phyloP scores from a whole-genome alignment of 1,284 basidiomycete genomes.

The Ganoderma boninense region DNA sequence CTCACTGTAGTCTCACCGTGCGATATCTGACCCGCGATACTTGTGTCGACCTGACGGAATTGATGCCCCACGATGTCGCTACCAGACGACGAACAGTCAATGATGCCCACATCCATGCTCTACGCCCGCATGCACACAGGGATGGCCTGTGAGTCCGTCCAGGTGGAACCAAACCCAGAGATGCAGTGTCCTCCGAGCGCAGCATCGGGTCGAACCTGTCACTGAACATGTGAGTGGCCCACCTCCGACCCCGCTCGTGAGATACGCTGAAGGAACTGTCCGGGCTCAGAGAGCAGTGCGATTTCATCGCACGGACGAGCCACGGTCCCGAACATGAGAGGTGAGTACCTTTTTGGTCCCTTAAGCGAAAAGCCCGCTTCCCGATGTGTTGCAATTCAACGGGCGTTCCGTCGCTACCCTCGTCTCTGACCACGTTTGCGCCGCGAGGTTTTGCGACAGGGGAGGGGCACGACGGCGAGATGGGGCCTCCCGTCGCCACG shows the following conservation, averaged over 20 bases:
- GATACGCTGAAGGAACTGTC: not conserved
- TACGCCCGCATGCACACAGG: not conserved
- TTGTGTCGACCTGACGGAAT: not conserved
- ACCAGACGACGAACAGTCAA: not conserved
- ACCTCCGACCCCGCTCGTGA: not conserved
- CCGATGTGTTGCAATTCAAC: not conserved
- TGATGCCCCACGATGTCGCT: not conserved
- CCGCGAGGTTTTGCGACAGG: not conserved
- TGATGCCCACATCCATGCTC: not conserved
- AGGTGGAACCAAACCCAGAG: not conserved
- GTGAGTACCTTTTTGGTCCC: slow-evolving; percentile 4
- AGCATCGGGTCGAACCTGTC: not conserved
- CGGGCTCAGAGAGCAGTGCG: not conserved
- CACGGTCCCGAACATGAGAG: slow-evolving; percentile 1
- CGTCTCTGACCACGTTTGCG: not conserved
- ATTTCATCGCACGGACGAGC: not conserved
- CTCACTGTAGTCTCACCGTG: not conserved
- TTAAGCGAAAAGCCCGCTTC: not conserved
- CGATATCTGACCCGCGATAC: not conserved
- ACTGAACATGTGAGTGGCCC: not conserved
- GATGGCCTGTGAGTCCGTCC: not conserved
- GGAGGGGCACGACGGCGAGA: not conserved
- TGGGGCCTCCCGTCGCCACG: not conserved
- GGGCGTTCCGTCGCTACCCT: not conserved
- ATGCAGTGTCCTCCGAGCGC: not conserved